phyloP scores from a whole-genome alignment of 192 early-diverging fungal species.

The Coemansia sp. region DNA sequence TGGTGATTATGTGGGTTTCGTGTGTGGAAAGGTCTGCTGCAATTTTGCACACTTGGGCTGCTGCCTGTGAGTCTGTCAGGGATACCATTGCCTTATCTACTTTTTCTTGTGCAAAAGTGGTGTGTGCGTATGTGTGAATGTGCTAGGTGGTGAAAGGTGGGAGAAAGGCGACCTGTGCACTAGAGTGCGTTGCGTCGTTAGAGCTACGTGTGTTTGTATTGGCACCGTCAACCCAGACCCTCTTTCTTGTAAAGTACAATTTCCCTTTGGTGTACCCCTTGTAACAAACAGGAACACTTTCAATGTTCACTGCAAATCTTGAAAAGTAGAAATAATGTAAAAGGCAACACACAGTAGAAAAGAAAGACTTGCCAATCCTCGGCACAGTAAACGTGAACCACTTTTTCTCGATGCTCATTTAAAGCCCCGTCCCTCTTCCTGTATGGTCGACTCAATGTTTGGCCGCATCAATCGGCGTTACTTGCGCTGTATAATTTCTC shows the following conservation, averaged over 20 bases:
- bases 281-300: not conserved
- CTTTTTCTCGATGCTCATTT: not conserved
- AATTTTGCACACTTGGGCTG: conserved; percentile 40
- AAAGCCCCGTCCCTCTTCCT: not conserved
- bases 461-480: not conserved
- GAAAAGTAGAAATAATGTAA: not conserved
- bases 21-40: conserved; percentile 26
- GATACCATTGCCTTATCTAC: conserved; percentile 9
- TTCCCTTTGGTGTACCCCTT: not conserved
- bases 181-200: not conserved
- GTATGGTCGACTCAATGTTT: not conserved
- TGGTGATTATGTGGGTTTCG: conserved; percentile 27
- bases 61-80: conserved; percentile 22
- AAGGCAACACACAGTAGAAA: not conserved
- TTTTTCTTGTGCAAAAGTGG: not conserved
- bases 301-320: not conserved
- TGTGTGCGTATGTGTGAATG: not conserved
- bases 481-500: not conserved
- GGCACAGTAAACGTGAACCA: not conserved
- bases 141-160: not conserved
- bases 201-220: not conserved
- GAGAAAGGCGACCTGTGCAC: not conserved
- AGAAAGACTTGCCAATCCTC: not conserved
- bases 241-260: not conserved
- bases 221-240: not conserved